These are phyloP conservation scores for Fomitiporia mediterranea DNA, from an alignment of 1,284 basidiomycete species.

Conservation along the genomic window DNA sequence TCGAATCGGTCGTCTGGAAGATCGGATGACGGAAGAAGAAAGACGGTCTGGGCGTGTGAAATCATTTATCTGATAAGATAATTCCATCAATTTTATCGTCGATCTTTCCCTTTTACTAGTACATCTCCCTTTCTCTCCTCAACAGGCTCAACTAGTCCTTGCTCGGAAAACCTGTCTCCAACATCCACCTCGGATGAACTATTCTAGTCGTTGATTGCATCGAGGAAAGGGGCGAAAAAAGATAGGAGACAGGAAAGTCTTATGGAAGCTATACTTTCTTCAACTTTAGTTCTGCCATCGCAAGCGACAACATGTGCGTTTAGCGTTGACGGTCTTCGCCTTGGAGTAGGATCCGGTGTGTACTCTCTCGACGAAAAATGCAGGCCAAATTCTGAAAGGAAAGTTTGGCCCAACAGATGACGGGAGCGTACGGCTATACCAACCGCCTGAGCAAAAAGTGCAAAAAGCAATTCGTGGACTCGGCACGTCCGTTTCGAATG, in stretches of 20 bases:
- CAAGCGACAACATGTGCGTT: slow-evolving; percentile 15
- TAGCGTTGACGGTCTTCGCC: background rate
- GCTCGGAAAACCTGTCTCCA: background rate
- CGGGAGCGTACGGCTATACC: slow-evolving; percentile 64
- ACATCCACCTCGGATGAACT: background rate
- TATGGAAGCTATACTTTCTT: background rate
- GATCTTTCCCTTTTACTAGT: no score
- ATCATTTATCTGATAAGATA: background rate
- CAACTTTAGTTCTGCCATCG: slow-evolving; percentile 3
- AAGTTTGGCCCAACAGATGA: no score
- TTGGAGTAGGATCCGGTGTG: slow-evolving; percentile 47
- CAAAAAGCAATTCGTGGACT: slow-evolving; percentile 58
- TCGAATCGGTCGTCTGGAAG: no score
- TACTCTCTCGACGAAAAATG: slow-evolving; percentile 11
- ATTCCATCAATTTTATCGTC: background rate
- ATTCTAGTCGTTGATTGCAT: no score
- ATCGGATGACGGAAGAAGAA: no score
- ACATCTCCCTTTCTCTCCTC: no score
- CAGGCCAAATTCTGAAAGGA: no score
- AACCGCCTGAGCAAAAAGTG: slow-evolving; percentile 53
- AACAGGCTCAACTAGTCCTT: background rate
- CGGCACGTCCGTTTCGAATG: slow-evolving; percentile 54
- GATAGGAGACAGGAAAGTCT: background rate
- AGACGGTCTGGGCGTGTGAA: background rate
- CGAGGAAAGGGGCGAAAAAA: no score